Percentiles rank a stretch among this genome's conserved stretches.
Evolutionary conservation across 805 yeast species (phyloP).

Genomic region (Ogataea henricii): DNA sequence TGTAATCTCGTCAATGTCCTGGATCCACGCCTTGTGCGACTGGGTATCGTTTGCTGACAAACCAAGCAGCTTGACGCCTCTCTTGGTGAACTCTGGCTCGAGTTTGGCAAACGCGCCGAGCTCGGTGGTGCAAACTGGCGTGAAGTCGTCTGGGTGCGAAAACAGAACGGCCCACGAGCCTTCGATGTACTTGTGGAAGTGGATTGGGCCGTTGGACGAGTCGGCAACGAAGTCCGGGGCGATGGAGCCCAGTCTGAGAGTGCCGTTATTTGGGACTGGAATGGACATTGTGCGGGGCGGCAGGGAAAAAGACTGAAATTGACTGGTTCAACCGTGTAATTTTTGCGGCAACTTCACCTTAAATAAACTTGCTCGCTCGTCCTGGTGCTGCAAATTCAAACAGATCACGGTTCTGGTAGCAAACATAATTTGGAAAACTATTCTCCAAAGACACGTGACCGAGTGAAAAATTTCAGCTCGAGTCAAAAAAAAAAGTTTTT

Average conservation of each 20-base stretch:
- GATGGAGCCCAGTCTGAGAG: slow-evolving; percentile 55
- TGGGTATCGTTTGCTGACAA: slow-evolving; percentile 64
- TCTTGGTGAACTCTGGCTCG: slow-evolving; percentile 66
- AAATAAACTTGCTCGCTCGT: too few relatives aligned
- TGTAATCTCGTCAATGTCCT: slow-evolving; percentile 68
- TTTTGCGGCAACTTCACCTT: too few relatives aligned
- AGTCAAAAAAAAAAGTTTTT: too few relatives aligned
- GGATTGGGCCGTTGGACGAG: slow-evolving; percentile 62
- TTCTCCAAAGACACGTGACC: slow-evolving; percentile 22
- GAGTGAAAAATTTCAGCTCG: background rate
- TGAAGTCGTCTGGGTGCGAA: slow-evolving; percentile 78
- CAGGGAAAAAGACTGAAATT: background rate
- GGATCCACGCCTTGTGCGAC: slow-evolving; percentile 67
- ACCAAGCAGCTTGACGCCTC: slow-evolving; percentile 68
- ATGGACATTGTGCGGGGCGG: slow-evolving; percentile 43
- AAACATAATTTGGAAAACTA: background rate
- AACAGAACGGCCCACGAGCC: slow-evolving; percentile 66
- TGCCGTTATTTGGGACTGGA: slow-evolving; percentile 40
- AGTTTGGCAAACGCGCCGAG: slow-evolving; percentile 73
- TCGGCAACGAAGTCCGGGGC: slow-evolving; percentile 71
- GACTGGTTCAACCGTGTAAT: background rate
- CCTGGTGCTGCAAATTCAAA: background rate
- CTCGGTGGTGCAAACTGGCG: slow-evolving; percentile 81
- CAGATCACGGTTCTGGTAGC: slow-evolving; percentile 5
- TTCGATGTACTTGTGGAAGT: slow-evolving; percentile 64